Evolutionary conservation across 768 basidiomycete species (phyloP), one percentile per base, ranked within the genome.

Genomic region (Mycena albidolilacea): DNA sequence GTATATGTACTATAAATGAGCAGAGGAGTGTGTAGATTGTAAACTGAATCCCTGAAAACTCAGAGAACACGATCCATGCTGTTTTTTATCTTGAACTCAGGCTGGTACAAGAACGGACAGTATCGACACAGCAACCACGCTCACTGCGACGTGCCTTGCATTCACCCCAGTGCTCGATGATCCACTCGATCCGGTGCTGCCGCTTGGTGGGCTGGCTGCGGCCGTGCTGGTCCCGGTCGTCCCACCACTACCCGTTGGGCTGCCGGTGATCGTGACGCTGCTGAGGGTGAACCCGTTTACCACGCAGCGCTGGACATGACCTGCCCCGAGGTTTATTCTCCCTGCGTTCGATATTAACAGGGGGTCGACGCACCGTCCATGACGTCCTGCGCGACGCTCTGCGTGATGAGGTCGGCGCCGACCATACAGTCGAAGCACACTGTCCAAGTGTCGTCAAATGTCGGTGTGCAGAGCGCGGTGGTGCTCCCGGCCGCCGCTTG

Each of bases 341-440:
- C 50, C 11, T 21, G n/a, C 50, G 23, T 52, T 52, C 50, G 50
- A 23, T 52, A 52, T 52, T n/a, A 23, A 52, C 50, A 52, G 50
- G 50, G 23, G 21, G 19, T 52, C 50, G 50, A 62, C 61, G 43
- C 43, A 46, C 61, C 61, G n/a, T 62, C 61, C 41, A 62, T 44
- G 21, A 30, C 39, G n/a, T 44, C 44, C 21, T 62, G 61, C 61
- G 61, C 61, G 61, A 46, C 43, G 61, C 43, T 44, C 21, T 62
- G 61, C 61, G 43, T 44, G 12, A 62, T 21, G n/a, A 62, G 41
- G 43, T 30, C 43, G 19, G 43, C 61, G 41, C 21, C 43, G 39
- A 62, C 61, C 61, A 62, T 62, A n/a, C 61, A 62, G 61, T 30
- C n/a, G 21, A 44, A 62, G 43, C 61, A 46, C 21, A 30, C 21